Conservation (phyloP, 805 yeast genomes). For the Starmerella bacillaris region DNA sequence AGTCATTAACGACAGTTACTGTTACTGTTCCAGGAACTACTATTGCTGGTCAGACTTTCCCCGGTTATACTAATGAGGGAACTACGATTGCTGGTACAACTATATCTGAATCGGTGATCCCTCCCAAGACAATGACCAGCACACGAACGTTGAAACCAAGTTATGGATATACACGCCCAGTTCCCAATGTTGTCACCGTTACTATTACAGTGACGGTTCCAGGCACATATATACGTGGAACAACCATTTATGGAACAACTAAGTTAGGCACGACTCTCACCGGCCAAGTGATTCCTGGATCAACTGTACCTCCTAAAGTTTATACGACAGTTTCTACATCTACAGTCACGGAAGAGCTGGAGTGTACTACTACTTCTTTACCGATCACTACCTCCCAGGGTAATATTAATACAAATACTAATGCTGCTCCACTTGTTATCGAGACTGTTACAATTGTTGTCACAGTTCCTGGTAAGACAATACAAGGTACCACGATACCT, state of each 20-base stretch:
- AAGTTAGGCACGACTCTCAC: neutral
- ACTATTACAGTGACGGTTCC: conserved; percentile 1
- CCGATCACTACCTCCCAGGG: neutral
- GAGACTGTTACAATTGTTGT: neutral
- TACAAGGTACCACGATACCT: conserved; percentile 15
- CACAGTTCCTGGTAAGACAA: conserved; percentile 9
- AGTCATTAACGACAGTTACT: too few relatives aligned
- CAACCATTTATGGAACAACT: conserved; percentile 1
- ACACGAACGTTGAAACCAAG: too few relatives aligned
- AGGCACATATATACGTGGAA: neutral
- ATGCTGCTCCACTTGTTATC: neutral
- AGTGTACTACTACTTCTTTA: neutral
- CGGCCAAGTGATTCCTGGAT: neutral
- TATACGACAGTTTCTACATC: too few relatives aligned
- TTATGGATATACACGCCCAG: too few relatives aligned
- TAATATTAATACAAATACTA: neutral
- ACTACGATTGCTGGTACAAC: too few relatives aligned
- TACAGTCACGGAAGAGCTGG: too few relatives aligned
- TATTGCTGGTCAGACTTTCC: neutral
- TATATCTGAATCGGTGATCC: too few relatives aligned
- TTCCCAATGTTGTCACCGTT: too few relatives aligned
- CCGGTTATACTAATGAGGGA: neutral
- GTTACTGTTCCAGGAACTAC: conserved; percentile 1
- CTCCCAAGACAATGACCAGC: too few relatives aligned
- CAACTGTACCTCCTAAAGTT: neutral